Evolutionary conservation across 768 basidiomycete species (phyloP).

Genomic region (Neoboletus subvelutipes): DNA sequence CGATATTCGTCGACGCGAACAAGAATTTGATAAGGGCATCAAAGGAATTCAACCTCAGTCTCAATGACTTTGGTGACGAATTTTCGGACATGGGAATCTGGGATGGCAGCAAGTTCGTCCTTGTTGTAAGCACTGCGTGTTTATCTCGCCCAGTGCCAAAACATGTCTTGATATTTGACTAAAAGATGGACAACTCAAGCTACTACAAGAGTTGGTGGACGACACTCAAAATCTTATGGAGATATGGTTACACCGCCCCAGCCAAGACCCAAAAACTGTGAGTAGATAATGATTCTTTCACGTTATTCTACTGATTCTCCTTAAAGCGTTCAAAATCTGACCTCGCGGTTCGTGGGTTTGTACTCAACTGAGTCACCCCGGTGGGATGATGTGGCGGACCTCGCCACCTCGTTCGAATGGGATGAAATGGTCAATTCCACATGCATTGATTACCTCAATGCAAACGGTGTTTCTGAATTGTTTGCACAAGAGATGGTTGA

Average conservation of each 20-base stretch:
- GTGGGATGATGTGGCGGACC: constrained; percentile 60
- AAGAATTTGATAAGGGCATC: constrained; percentile 71
- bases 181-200: constrained; percentile 44
- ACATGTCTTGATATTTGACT: constrained; percentile 1
- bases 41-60: constrained; percentile 73
- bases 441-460: constrained; percentile 54
- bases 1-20: constrained; percentile 82
- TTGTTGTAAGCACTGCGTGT: constrained; percentile 48
- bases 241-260: constrained; percentile 70
- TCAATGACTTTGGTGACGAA: constrained; percentile 49
- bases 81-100: constrained; percentile 61
- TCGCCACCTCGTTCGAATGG: constrained; percentile 57
- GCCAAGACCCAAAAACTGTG: constrained; percentile 55
- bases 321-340: constrained; percentile 53
- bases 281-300: constrained; percentile 15
- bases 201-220: constrained; percentile 59
- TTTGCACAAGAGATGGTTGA: constrained; percentile 78
- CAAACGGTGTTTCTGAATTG: constrained; percentile 51
- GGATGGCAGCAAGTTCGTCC: constrained; percentile 75
- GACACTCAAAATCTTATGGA: constrained; percentile 69
- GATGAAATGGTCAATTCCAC: constrained; percentile 47
- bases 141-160: background rate
- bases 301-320: background rate
- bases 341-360: constrained; percentile 51
- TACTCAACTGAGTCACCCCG: constrained; percentile 55